phyloP scores from a whole-genome alignment of 495 filamentous ascomycete genomes.

The Tuber microsphaerosporum region DNA sequence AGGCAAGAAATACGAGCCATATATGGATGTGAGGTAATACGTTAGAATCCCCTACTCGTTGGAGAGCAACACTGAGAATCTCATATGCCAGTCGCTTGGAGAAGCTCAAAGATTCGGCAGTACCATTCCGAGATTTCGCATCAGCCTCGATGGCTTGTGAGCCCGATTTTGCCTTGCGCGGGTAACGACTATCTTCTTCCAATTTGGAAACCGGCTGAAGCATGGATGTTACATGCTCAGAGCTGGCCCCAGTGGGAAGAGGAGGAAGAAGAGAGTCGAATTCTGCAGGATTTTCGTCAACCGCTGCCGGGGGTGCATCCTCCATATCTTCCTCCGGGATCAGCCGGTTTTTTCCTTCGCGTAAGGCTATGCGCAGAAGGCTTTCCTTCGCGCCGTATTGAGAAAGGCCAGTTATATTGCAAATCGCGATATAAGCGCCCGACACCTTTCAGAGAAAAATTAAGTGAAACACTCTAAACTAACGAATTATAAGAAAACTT shows the following conservation, averaged over 20 bases:
- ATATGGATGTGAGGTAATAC: constrained; percentile 62
- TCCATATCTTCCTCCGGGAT: constrained; percentile 29
- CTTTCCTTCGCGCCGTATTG: constrained; percentile 53
- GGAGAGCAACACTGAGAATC: constrained; percentile 48
- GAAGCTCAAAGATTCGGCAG: constrained; percentile 28
- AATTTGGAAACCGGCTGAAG: constrained; percentile 24
- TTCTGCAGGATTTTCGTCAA: constrained; percentile 28
- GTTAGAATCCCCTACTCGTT: constrained; percentile 56
- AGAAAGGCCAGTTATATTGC: constrained; percentile 58
- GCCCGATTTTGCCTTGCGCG: not conserved
- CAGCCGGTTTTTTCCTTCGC: constrained; percentile 25
- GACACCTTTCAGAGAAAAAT: constrained; percentile 42
- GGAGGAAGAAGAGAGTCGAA: constrained; percentile 37
- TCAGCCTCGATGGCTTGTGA: not conserved
- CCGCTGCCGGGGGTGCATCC: constrained; percentile 10
- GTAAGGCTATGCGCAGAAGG: constrained; percentile 42
- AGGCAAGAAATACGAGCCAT: constrained; percentile 61
- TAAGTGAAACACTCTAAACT: not conserved
- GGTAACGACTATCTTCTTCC: constrained; percentile 15
- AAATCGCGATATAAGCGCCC: constrained; percentile 53
- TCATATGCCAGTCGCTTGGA: constrained; percentile 37
- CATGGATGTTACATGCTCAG: constrained; percentile 33
- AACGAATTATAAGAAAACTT: not conserved
- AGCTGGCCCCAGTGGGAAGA: constrained; percentile 29
- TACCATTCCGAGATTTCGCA: constrained; percentile 16